These are phyloP conservation scores for Ceratonia siliqua DNA, from an alignment of 306 rosid genomes.

Conservation along the genomic window DNA sequence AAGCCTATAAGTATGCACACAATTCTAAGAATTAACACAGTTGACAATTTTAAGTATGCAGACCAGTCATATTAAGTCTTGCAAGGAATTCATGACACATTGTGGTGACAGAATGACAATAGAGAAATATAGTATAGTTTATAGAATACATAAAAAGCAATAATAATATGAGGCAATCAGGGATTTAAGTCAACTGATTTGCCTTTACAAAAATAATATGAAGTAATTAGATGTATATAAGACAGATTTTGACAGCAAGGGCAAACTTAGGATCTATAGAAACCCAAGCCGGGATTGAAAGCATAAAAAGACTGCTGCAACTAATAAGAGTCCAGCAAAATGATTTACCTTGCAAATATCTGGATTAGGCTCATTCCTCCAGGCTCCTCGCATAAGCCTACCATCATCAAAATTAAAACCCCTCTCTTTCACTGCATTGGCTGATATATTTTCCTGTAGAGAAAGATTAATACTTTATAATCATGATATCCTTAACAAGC, in stretches of 20 bases:
- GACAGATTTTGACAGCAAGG: constrained; percentile 9
- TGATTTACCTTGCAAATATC: constrained; percentile 83
- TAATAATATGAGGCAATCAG: constrained; percentile 4
- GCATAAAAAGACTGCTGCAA: constrained; percentile 1
- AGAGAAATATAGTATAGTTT: constrained; percentile 3
- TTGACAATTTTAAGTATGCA: constrained; percentile 4
- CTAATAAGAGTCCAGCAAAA: constrained; percentile 21
- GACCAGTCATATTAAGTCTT: not conserved
- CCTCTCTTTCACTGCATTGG: constrained; percentile 63
- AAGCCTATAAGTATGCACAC: not conserved
- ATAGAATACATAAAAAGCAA: constrained; percentile 19
- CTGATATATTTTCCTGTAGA: constrained; percentile 58
- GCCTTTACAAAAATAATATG: not conserved
- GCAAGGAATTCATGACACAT: not conserved
- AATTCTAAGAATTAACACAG: not conserved
- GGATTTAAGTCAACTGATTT: constrained; percentile 22
- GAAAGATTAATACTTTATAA: constrained; percentile 25
- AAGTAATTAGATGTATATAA: constrained; percentile 6
- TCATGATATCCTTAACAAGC: not conserved
- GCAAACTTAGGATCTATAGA: constrained; percentile 23
- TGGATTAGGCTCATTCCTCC: constrained; percentile 95
- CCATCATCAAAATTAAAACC: constrained; percentile 91
- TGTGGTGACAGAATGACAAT: not conserved
- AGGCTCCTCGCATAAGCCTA: constrained; percentile 91
- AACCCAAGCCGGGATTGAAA: constrained; percentile 15